A percentile compares a stretch with the other conserved stretches of the same genome.
These are phyloP conservation scores for Larix kaempferi DNA, from an alignment of 75 land plant genomes.

Conservation along the genomic window DNA sequence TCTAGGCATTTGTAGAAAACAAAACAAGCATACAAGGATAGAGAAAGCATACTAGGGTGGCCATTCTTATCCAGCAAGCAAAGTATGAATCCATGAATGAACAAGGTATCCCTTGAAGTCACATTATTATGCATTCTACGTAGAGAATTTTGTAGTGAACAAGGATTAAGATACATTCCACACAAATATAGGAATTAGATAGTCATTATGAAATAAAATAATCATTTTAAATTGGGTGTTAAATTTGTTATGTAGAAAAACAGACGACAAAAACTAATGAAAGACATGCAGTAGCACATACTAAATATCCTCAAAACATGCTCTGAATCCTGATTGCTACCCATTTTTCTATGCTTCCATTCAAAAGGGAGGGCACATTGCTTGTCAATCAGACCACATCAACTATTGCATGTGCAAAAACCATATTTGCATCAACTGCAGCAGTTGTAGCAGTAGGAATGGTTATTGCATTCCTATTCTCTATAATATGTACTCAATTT, in stretches of 20 bases:
- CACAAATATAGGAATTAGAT: no score
- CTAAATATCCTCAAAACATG: conserved; percentile 68
- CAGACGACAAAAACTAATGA: neutral
- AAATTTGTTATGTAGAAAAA: neutral
- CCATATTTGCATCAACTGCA: conserved; percentile 67
- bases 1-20: neutral
- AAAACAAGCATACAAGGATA: neutral
- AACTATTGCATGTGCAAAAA: conserved; percentile 42
- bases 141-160: neutral
- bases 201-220: neutral
- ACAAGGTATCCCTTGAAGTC: neutral
- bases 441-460: conserved; percentile 52
- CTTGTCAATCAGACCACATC: conserved; percentile 68
- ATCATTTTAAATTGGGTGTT: neutral
- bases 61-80: neutral
- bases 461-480: conserved; percentile 7
- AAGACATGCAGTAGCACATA: conserved; percentile 11
- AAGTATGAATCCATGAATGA: neutral
- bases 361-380: conserved; percentile 32
- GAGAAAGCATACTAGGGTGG: neutral
- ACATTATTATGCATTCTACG: neutral
- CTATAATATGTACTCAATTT: no score
- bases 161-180: neutral
- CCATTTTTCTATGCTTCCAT: conserved; percentile 27
- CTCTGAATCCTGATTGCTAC: conserved; percentile 67